phyloP scores from a whole-genome alignment of 768 basidiomycete species.

The Filobasidium wieringae region DNA sequence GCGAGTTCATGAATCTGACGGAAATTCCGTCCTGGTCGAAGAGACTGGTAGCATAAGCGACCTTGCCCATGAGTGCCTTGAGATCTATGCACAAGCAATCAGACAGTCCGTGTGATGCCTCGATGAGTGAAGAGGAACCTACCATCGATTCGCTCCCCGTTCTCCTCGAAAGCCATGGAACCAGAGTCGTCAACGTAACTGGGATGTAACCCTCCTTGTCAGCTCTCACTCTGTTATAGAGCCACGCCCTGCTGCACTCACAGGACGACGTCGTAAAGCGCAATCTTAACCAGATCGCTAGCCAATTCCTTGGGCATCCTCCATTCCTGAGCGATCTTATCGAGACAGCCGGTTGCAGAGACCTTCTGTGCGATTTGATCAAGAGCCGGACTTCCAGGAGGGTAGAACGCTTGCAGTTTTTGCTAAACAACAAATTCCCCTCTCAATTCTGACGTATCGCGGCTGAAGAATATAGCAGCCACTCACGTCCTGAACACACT shows the following conservation, averaged over 20 bases:
- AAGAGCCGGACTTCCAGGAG: conserved; percentile 34
- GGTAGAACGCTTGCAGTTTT: conserved; percentile 41
- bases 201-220: too few species aligned
- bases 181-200: background rate
- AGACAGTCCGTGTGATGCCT: conserved; percentile 15
- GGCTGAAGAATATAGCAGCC: background rate
- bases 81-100: background rate
- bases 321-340: conserved; percentile 40
- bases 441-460: background rate
- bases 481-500: conserved; percentile 36
- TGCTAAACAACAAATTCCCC: conserved; percentile 23
- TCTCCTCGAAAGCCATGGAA: conserved; percentile 40
- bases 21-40: conserved; percentile 42
- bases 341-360: conserved; percentile 35
- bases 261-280: conserved; percentile 39
- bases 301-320: conserved; percentile 40
- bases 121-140: conserved; percentile 41
- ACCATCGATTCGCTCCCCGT: conserved; percentile 42
- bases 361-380: conserved; percentile 39
- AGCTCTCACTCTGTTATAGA: too few species aligned
- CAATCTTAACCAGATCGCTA: conserved; percentile 39
- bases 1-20: conserved; percentile 40
- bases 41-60: conserved; percentile 38
- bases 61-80: conserved; percentile 19
- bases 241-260: too few species aligned